Percentiles rank a stretch among this genome's conserved stretches.
Conservation (phyloP, 1,284 basidiomycete species). For the Volvariella surrecta region DNA sequence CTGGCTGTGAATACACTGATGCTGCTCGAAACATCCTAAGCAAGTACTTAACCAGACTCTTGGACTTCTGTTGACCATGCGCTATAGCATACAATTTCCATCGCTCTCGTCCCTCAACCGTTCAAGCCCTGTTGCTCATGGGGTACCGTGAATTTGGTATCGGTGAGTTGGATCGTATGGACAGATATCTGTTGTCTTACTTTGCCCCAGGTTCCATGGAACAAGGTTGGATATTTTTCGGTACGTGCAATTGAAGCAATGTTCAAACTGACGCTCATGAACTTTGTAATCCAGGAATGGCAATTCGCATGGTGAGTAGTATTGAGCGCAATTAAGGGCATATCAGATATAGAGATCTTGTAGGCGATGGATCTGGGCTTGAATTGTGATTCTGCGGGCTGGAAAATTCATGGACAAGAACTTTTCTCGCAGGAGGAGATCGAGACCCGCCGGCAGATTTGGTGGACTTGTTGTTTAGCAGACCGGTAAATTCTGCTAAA, state of each 20-base stretch:
- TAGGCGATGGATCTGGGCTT: constrained; percentile 80
- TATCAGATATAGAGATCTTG: background rate
- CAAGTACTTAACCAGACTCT: constrained; percentile 20
- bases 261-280: constrained; percentile 12
- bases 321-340: constrained; percentile 3
- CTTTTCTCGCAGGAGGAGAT: constrained; percentile 72
- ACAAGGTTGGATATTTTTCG: constrained; percentile 75
- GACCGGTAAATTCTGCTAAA: constrained; percentile 45
- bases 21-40: constrained; percentile 64
- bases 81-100: constrained; percentile 57
- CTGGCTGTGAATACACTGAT: constrained; percentile 59
- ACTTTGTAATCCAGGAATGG: constrained; percentile 45
- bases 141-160: constrained; percentile 81
- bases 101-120: constrained; percentile 58
- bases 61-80: background rate
- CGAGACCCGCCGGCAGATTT: constrained; percentile 71
- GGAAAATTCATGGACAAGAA: constrained; percentile 56
- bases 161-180: constrained; percentile 26
- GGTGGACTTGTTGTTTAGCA: constrained; percentile 73
- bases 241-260: constrained; percentile 26
- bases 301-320: constrained; percentile 57
- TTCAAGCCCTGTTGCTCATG: constrained; percentile 70
- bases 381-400: constrained; percentile 72
- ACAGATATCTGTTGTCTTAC: constrained; percentile 1
- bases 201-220: constrained; percentile 46